These are phyloP conservation scores for Lepidopterella palustris DNA, from an alignment of 495 filamentous ascomycete species.

Conservation along the genomic window DNA sequence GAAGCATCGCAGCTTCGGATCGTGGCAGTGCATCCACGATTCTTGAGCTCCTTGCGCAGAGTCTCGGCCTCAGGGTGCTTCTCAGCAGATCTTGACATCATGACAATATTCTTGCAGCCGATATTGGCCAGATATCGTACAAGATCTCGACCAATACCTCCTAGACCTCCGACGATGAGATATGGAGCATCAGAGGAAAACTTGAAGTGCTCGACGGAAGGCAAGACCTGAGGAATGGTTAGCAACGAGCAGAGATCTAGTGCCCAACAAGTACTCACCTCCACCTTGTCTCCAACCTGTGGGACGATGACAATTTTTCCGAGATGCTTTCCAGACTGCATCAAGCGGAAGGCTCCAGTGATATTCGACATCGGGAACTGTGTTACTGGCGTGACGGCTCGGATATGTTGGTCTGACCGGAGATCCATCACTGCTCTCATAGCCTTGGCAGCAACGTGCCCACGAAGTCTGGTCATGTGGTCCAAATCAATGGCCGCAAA, in stretches of 20 bases:
- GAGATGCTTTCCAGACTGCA: constrained; percentile 49
- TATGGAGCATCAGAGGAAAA: constrained; percentile 31
- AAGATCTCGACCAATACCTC: constrained; percentile 39
- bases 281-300: constrained; percentile 14
- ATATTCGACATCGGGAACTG: constrained; percentile 39
- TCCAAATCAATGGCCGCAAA: background rate
- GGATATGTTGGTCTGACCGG: background rate
- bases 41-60: constrained; percentile 4
- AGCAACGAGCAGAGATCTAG: background rate
- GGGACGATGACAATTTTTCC: constrained; percentile 55
- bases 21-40: background rate
- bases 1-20: constrained; percentile 16
- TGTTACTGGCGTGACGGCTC: constrained; percentile 28
- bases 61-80: background rate
- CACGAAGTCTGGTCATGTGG: background rate
- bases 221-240: background rate
- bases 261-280: background rate
- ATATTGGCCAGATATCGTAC: constrained; percentile 19
- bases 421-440: constrained; percentile 13
- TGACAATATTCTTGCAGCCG: constrained; percentile 22
- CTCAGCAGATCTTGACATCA: constrained; percentile 16
- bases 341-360: constrained; percentile 48
- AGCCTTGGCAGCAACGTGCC: background rate
- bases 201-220: background rate
- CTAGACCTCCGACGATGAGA: constrained; percentile 42